A percentile compares a stretch with the other conserved stretches of the same genome.
Conservation (phyloP, 2,329 filamentous ascomycete species). For the Geosmithia putterillii region DNA sequence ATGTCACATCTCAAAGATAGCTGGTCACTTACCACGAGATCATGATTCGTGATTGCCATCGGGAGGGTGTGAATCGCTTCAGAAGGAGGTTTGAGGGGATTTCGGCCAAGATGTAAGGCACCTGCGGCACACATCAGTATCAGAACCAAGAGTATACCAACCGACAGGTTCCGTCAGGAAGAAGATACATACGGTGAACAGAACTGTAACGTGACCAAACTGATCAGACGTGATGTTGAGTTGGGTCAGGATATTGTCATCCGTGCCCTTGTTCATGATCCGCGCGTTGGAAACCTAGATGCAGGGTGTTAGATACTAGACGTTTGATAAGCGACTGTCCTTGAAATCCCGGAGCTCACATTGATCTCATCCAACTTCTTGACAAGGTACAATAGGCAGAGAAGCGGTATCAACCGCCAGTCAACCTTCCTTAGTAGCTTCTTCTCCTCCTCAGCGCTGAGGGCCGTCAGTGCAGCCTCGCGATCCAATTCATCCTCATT, state of each 20-base stretch:
- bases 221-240: slow-evolving; percentile 24
- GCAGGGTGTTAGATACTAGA: too few relatives aligned
- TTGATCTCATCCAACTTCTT: slow-evolving; percentile 26
- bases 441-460: slow-evolving; percentile 12
- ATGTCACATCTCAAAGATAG: too few relatives aligned
- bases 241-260: slow-evolving; percentile 26
- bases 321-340: too few relatives aligned
- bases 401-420: slow-evolving; percentile 12
- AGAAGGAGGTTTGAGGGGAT: slow-evolving; percentile 25
- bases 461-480: slow-evolving; percentile 18
- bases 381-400: slow-evolving; percentile 25
- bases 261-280: slow-evolving; percentile 28
- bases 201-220: slow-evolving; percentile 23
- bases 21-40: too few relatives aligned
- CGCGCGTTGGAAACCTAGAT: too few relatives aligned
- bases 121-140: slow-evolving; percentile 9
- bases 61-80: slow-evolving; percentile 23
- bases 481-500: slow-evolving; percentile 13
- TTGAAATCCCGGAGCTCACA: too few relatives aligned
- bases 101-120: slow-evolving; percentile 25
- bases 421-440: slow-evolving; percentile 11
- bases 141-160: neutral
- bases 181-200: slow-evolving; percentile 24
- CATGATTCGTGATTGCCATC: slow-evolving; percentile 28
- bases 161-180: too few relatives aligned